Conservation (phyloP, 257 asterid species). For the Marsdenia floribunda region DNA sequence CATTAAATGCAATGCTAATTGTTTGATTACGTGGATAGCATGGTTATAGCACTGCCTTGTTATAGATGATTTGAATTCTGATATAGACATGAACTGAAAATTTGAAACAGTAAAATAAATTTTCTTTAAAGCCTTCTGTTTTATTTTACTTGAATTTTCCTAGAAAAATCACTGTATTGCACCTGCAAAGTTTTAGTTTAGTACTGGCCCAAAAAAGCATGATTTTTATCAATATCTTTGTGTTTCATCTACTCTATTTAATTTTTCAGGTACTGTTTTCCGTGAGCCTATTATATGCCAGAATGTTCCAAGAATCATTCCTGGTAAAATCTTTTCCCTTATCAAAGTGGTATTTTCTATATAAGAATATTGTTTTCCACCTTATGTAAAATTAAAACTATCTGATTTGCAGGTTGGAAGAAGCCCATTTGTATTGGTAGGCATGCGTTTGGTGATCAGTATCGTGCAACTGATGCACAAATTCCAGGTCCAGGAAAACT, state of each 20-base stretch:
- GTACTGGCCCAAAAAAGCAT: background rate
- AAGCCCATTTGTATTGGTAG: slow-evolving; percentile 93
- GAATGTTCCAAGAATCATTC: slow-evolving; percentile 75
- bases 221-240: background rate
- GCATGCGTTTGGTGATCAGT: slow-evolving; percentile 94
- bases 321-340: slow-evolving; percentile 47
- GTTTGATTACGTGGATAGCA: background rate
- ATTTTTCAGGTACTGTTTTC: slow-evolving; percentile 73
- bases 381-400: background rate
- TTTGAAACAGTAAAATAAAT: background rate
- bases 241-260: background rate
- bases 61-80: background rate
- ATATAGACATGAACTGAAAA: background rate
- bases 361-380: slow-evolving; percentile 12
- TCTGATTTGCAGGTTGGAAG: slow-evolving; percentile 69
- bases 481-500: slow-evolving; percentile 85
- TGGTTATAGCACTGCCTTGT: background rate
- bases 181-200: background rate
- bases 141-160: background rate
- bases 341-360: slow-evolving; percentile 11
- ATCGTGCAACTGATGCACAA: slow-evolving; percentile 75
- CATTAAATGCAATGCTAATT: background rate
- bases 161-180: background rate
- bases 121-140: background rate
- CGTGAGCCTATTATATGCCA: slow-evolving; percentile 87